Base-by-base conservation (phyloP, 495 filamentous ascomycete species). In the Pyrenula massariospora region DNA sequence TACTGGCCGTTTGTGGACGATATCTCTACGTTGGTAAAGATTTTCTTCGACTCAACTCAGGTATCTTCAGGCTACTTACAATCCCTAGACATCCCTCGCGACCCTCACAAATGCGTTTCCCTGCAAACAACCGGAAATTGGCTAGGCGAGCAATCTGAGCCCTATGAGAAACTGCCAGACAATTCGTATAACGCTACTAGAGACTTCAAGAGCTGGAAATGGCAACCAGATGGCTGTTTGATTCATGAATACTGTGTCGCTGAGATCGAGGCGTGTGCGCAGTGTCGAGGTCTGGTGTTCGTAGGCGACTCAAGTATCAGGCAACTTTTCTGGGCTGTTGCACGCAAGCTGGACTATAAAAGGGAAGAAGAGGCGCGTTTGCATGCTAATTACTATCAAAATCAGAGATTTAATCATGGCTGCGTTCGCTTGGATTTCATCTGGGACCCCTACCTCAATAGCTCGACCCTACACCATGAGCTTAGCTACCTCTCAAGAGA, bases 361-460 rank as follows among this genome's bases (percentile, higher is more conserved):
- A 60, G 65, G 21, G 68, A 70, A 2, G 60, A 69, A 15, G 55
- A 65, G 2, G 62, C 68, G 50, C 64, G 66, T 24, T 57, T 56
- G 11, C 54, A 63, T 53, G 62, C 64, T 21, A 57, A 72, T 11
- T 74, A 70, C 57, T 77, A 82, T 59, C 57, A 58, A 19, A 73
- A 81, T 64, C 58, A 78, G 10, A 42, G 20, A 12, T 77, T 76
- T 48, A 58, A 65, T 20, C 62, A 66, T 2, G 61, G 58, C 11
- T 76, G 69, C 47, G 68, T 76, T 21, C 68, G 47, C 22, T 25
- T 84, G 20, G 70, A 80, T 31, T 84, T 83, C 53, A 59, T 79
- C 15, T 85, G 80, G 82, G 81, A 85, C 64, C 81, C 82, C 2
- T 85, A 70, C 66, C 66, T 85, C 25, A 85, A 85, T 62, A 75